Percentiles rank a stretch among this genome's conserved stretches.
These are phyloP conservation scores for Vigna hirtella DNA, from an alignment of 306 rosid genomes.

Conservation along the genomic window DNA sequence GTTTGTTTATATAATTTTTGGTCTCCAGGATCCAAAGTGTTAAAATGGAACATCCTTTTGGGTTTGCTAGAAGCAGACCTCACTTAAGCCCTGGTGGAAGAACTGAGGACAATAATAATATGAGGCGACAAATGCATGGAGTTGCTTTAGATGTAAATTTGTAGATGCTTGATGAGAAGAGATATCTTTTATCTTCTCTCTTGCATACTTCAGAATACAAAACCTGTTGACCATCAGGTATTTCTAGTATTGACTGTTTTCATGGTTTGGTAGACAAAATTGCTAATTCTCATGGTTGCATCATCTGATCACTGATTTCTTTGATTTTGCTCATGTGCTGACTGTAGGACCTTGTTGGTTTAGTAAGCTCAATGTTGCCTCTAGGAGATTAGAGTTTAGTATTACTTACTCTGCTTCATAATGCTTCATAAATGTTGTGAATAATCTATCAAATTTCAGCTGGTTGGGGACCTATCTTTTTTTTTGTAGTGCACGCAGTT, in stretches of 20 bases:
- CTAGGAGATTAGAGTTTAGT: slow-evolving; percentile 98
- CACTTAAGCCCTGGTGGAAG: slow-evolving; percentile 53
- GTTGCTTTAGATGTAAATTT: slow-evolving; percentile 69
- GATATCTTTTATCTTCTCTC: slow-evolving; percentile 87
- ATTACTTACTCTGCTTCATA: slow-evolving; percentile 74
- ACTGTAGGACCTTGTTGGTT: slow-evolving; percentile 98
- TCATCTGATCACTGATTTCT: slow-evolving; percentile 32
- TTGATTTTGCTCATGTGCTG: slow-evolving; percentile 12
- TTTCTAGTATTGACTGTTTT: slow-evolving; percentile 43
- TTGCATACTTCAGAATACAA: slow-evolving; percentile 81
- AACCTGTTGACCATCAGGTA: slow-evolving; percentile 99
- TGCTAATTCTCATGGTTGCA: slow-evolving; percentile 10
- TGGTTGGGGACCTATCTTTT: no score
- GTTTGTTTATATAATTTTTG: slow-evolving; percentile 26
- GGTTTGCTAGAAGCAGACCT: slow-evolving; percentile 53
- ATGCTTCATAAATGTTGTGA: slow-evolving; percentile 88
- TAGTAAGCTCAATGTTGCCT: slow-evolving; percentile 94
- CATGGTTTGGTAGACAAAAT: slow-evolving; percentile 18
- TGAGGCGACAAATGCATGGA: slow-evolving; percentile 66
- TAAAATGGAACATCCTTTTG: slow-evolving; percentile 55
- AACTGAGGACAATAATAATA: slow-evolving; percentile 49
- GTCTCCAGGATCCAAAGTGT: slow-evolving; percentile 52
- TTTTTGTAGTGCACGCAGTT: no score
- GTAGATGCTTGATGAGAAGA: slow-evolving; percentile 83
- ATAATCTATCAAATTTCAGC: slow-evolving; percentile 38